Base-by-base conservation (phyloP, 2,329 filamentous ascomycete genomes). In the Aspergillus fumigatus region DNA sequence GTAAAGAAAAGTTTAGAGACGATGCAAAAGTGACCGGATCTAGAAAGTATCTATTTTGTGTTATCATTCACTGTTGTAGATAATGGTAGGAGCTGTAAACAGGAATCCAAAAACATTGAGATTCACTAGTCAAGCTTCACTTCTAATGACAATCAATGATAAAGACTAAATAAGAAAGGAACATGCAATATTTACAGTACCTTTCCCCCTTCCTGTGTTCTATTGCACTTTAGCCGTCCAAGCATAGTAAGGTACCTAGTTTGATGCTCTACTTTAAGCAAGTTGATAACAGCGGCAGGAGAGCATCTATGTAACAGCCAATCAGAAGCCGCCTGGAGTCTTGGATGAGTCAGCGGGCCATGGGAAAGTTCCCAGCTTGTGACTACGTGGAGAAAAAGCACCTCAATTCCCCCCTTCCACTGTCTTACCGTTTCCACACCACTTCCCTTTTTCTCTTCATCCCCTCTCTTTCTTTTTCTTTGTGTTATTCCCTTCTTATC, bases 301-400 rank as follows among this genome's bases (percentile, higher is more conserved):
- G 11, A 43, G 40, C 2, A 43, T 2, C 14, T 17, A 38, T 0
- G 2, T 2, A 38, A 14, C 10, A 10, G 8, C 43, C 43, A 47
- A 47, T 47, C 23, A 47, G 21, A 47, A 47, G 43, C 43, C 26
- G 4, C 10, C 7, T 7, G 23, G 4, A 11, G 14, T 3, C 11
- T 47, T 7, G 6, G 21, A 23, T 47, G 43, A 47, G 43, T 47
- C 43, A 47, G 43, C 43, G 3, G 14, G 19, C 10, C 10, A 47
- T 26, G n/a, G 43, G 43, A 23, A 47, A 26, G 21, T 21, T 23
- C 43, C 43, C 43, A 14, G 26, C 43, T 47, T 47, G 43, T 47
- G 43, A 47, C 64, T 64, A 67, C 65, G 65, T 67, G 65, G 65
- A 67, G 64, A 56, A 65, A 63, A 59, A 48, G n/a, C 41, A 45